Evolutionary conservation across 257 asterid genomes (phyloP), one percentile per base, ranked within the genome.

Genomic region (Forsythia suspensa): DNA sequence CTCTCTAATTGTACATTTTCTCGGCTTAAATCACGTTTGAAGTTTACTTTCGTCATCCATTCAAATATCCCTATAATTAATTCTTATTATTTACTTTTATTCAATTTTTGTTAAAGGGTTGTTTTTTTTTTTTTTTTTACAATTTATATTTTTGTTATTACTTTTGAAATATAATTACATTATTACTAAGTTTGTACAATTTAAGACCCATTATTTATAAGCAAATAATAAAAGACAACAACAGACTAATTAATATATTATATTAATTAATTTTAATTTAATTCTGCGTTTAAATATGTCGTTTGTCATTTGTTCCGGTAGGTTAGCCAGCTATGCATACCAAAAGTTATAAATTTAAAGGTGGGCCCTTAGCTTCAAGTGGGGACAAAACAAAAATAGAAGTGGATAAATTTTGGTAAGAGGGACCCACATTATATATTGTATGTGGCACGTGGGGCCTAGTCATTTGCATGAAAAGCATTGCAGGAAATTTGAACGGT

Each of bases 311-410:
- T 29, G 34, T 29, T 29, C 34, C 34, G 34, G 34, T 29, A 1
- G 34, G 34, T 29, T 29, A 1, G 34, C 34, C 34, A 29, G 34
- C 34, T 29, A 1, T 29, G 34, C 34, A 29, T 29, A 0, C n/a
- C 34, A n/a, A 57, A 57, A 29, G 34, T n/a, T 9, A 57, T 57
- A 20, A 57, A n/a, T 57, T 57, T 57, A 20, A n/a, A 57, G 24
- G 66, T 7, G 9, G 66, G 11, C 66, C 24, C 34, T 5, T 6
- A 3, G 12, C 36, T 3, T 20, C 18, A 55, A 57, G 78, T 21
- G 74, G 84, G 79, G 82, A 51, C 82, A 24, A n/a, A 15, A 15
- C 61, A 71, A 42, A 73, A n/a, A 79, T 72, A 29, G 71, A 80
- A 79, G 36, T 57, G 84, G 82, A 83, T 76, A 76, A 72, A 46